Evolutionary conservation across 2,329 filamentous ascomycete genomes (phyloP).

Genomic region (Sclerotinia nivalis): DNA sequence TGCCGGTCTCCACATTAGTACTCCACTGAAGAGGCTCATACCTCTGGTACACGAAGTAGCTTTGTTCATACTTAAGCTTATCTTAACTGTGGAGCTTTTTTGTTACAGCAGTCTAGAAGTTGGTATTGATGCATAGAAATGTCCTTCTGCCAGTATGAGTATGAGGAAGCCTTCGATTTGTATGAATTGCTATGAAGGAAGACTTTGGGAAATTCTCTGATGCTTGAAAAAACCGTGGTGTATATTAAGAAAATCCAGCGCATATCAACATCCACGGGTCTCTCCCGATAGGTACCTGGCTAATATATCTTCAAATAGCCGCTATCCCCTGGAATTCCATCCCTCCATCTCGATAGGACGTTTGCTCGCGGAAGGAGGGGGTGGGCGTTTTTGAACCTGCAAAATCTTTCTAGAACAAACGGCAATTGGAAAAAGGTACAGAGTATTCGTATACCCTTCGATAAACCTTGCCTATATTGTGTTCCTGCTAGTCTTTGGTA

Average conservation of each 20-base stretch:
- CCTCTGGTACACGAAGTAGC: background rate
- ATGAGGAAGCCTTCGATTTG: too few relatives aligned
- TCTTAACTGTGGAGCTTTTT: too few relatives aligned
- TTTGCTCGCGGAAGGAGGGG: background rate
- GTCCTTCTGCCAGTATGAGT: too few relatives aligned
- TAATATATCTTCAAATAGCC: background rate
- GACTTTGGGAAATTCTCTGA: too few relatives aligned
- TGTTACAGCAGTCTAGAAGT: too few relatives aligned
- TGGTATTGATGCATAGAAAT: too few relatives aligned
- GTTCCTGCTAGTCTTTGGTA: background rate
- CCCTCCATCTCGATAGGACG: background rate
- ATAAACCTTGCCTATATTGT: background rate
- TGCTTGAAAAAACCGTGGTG: too few relatives aligned
- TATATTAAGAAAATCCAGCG: background rate
- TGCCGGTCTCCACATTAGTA: conserved; percentile 2
- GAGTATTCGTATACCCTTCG: background rate
- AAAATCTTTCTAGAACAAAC: background rate
- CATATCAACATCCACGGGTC: background rate
- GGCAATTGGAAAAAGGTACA: background rate
- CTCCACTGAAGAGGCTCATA: background rate
- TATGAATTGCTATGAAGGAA: too few relatives aligned
- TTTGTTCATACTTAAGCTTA: too few relatives aligned
- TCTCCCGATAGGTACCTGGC: background rate
- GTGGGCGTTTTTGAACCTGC: background rate
- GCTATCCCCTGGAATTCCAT: background rate